Percentiles rank a stretch among this genome's conserved stretches.
Conservation (phyloP, 208 protist genomes). For the Leishmania lainsoni region DNA sequence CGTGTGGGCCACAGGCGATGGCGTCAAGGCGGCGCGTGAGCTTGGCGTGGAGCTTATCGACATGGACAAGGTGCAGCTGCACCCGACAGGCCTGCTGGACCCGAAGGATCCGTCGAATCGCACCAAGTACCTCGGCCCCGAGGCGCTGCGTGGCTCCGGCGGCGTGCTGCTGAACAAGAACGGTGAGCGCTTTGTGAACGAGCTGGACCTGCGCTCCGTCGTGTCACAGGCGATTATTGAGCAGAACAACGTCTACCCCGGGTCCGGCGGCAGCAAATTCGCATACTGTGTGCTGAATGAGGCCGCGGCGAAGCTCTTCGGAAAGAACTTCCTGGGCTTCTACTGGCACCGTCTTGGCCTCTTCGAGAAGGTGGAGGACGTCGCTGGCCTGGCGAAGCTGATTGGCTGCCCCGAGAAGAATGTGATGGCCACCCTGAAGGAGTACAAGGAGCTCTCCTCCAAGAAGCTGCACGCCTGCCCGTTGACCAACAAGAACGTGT, state of each 20-base stretch:
- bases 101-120: conserved; percentile 75
- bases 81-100: conserved; percentile 95
- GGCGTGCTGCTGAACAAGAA: conserved; percentile 93
- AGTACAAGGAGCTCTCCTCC: conserved; percentile 52
- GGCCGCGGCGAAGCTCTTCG: conserved; percentile 66
- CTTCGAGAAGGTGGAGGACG: conserved; percentile 43
- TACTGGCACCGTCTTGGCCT: conserved; percentile 82
- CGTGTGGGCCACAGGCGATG: conserved; percentile 79
- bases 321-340: conserved; percentile 63
- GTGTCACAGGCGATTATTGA: conserved; percentile 90
- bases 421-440: conserved; percentile 45
- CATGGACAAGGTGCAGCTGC: conserved; percentile 95
- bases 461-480: conserved; percentile 31
- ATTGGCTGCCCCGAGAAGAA: conserved; percentile 53
- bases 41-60: conserved; percentile 79
- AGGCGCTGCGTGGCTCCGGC: conserved; percentile 95
- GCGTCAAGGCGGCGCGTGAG: conserved; percentile 63
- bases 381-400: conserved; percentile 54
- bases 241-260: conserved; percentile 64
- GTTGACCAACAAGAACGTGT: conserved; percentile 80
- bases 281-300: conserved; percentile 87
- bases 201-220: conserved; percentile 93
- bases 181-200: conserved; percentile 94
- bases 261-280: conserved; percentile 44
- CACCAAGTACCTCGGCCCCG: conserved; percentile 90